Percentiles rank a stretch among this genome's conserved stretches.
These are phyloP conservation scores for Cercospora citrullina DNA, from an alignment of 2,329 filamentous ascomycete genomes.

Conservation along the genomic window DNA sequence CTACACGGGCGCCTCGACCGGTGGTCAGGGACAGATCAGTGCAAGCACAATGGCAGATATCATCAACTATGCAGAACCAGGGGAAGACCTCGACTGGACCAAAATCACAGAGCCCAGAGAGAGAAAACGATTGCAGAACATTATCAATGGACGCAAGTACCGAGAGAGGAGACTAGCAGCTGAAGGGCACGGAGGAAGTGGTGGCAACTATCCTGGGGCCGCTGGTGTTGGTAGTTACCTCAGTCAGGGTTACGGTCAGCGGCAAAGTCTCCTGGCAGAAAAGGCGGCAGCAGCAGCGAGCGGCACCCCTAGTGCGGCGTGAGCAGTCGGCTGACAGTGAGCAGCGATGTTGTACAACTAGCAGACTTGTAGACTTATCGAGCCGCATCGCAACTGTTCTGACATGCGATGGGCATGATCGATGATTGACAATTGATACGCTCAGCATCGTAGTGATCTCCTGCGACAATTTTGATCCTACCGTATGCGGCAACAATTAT, in stretches of 20 bases:
- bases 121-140: conserved; percentile 42
- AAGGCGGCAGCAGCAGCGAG: conserved; percentile 6
- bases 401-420: not conserved
- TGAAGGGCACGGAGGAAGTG: conserved; percentile 38
- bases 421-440: not conserved
- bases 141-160: conserved; percentile 45
- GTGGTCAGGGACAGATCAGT: conserved; percentile 38
- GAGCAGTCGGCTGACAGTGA: not conserved
- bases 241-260: conserved; percentile 30
- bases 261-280: conserved; percentile 11
- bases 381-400: not conserved
- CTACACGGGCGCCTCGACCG: conserved; percentile 38
- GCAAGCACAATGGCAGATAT: conserved; percentile 40
- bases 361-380: not conserved
- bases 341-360: not conserved
- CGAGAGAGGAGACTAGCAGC: conserved; percentile 40
- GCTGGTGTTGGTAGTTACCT: conserved; percentile 36
- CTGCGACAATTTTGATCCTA: not conserved
- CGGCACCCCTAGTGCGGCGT: conserved; percentile 2
- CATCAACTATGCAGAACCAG: conserved; percentile 42
- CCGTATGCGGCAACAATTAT: not conserved
- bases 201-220: conserved; percentile 40
- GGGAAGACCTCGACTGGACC: conserved; percentile 44
- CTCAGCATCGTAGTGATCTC: not conserved
- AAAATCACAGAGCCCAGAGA: conserved; percentile 42